A percentile compares a stretch with the other conserved stretches of the same genome.
phyloP scores from a whole-genome alignment of 176 grass and related monocot genomes.

The Musa beccarii region DNA sequence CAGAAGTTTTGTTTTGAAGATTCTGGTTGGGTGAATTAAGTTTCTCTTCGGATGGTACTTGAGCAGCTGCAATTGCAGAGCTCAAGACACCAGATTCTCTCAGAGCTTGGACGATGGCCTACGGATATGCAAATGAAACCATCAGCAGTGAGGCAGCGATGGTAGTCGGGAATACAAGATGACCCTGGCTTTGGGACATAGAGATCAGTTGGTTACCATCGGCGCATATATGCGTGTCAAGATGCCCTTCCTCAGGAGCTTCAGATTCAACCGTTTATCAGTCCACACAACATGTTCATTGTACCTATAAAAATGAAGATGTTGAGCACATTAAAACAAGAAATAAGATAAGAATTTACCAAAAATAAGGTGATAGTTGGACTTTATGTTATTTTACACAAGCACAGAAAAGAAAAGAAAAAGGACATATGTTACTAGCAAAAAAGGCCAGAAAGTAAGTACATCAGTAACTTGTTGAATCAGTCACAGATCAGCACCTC shows the following conservation, averaged over 20 bases:
- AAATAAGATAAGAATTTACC: neutral
- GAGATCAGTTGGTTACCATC: constrained; percentile 43
- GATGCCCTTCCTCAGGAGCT: constrained; percentile 74
- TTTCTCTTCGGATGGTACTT: constrained; percentile 27
- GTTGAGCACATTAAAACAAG: neutral
- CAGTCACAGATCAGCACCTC: no score
- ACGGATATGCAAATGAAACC: constrained; percentile 6
- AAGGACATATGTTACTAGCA: no score
- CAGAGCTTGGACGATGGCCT: constrained; percentile 80
- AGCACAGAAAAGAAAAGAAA: neutral
- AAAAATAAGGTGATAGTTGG: neutral
- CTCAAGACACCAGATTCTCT: constrained; percentile 75
- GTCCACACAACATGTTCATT: constrained; percentile 89
- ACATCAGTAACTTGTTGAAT: no score
- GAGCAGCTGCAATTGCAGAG: constrained; percentile 57
- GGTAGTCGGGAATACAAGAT: no score
- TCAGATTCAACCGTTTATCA: constrained; percentile 63
- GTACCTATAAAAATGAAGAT: constrained; percentile 39
- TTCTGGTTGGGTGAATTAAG: constrained; percentile 18
- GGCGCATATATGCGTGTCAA: constrained; percentile 78
- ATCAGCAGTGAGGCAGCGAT: no score
- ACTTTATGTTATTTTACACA: neutral
- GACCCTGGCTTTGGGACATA: constrained; percentile 14
- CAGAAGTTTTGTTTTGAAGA: constrained; percentile 18
- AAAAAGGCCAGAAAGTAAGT: neutral